These are phyloP conservation scores for Puccinia coronata DNA, from an alignment of 1,284 basidiomycete species.

Conservation along the genomic window DNA sequence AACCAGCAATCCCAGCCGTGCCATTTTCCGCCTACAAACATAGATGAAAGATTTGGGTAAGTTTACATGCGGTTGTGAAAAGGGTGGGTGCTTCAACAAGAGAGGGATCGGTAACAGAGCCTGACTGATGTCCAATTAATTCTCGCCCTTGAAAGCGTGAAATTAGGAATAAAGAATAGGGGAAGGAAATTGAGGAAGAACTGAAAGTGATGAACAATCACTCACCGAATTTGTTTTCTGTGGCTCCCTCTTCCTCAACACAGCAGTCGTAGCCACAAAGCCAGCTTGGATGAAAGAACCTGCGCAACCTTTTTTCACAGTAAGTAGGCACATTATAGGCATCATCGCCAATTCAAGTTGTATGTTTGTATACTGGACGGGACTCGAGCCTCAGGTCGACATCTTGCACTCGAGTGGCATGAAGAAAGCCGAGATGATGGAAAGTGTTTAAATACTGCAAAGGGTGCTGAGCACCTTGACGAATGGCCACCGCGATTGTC, in stretches of 20 bases:
- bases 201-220: neutral
- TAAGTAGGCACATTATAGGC: neutral
- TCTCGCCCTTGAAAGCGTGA: neutral
- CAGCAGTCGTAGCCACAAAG: neutral
- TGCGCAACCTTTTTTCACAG: neutral
- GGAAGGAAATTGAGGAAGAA: neutral
- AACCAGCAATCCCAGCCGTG: neutral
- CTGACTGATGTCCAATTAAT: no score
- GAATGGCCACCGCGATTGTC: neutral
- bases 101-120: no score
- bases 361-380: neutral
- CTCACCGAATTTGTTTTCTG: conserved; percentile 15
- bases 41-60: neutral
- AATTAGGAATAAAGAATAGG: neutral
- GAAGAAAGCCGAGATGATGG: neutral
- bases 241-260: conserved; percentile 4
- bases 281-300: conserved; percentile 23
- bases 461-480: neutral
- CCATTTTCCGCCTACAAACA: neutral
- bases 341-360: neutral
- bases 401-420: neutral
- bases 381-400: neutral
- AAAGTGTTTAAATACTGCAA: neutral
- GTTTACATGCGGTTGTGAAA: neutral
- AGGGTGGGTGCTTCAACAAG: neutral